Conservation (phyloP, 140 eudicot genomes). For the Stevia rebaudiana region DNA sequence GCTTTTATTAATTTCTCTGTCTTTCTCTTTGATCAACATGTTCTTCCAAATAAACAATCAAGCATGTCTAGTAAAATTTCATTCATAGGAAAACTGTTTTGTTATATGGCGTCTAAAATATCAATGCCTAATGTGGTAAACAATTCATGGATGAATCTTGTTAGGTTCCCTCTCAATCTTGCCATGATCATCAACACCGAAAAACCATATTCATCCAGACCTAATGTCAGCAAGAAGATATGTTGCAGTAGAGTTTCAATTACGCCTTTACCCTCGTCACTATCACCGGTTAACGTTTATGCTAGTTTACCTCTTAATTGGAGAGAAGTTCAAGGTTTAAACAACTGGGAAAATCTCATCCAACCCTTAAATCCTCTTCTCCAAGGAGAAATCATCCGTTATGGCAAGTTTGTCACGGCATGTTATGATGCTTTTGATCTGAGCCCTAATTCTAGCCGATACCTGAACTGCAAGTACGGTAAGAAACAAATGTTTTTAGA, state of each 20-base stretch:
- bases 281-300: slow-evolving; percentile 11
- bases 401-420: slow-evolving; percentile 49
- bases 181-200: slow-evolving; percentile 3
- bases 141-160: slow-evolving; percentile 10
- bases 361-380: slow-evolving; percentile 59
- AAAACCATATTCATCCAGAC: slow-evolving; percentile 11
- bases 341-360: slow-evolving; percentile 54
- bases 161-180: slow-evolving; percentile 13
- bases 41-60: no score
- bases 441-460: slow-evolving; percentile 41
- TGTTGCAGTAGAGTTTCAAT: slow-evolving; percentile 4
- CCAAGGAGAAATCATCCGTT: slow-evolving; percentile 50
- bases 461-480: slow-evolving; percentile 55
- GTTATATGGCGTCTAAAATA: slow-evolving; percentile 12
- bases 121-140: slow-evolving; percentile 14
- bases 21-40: no score
- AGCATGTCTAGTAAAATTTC: no score
- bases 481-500: slow-evolving; percentile 33
- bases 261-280: slow-evolving; percentile 18
- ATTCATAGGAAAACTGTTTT: no score
- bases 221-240: slow-evolving; percentile 11
- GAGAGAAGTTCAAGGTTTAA: slow-evolving; percentile 48
- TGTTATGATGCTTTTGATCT: slow-evolving; percentile 61
- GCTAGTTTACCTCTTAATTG: slow-evolving; percentile 37
- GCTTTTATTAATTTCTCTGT: no score